A percentile compares a stretch with the other conserved stretches of the same genome.
Evolutionary conservation across 768 basidiomycete genomes (phyloP).

Genomic region (Kwoniella mangroviensis): DNA sequence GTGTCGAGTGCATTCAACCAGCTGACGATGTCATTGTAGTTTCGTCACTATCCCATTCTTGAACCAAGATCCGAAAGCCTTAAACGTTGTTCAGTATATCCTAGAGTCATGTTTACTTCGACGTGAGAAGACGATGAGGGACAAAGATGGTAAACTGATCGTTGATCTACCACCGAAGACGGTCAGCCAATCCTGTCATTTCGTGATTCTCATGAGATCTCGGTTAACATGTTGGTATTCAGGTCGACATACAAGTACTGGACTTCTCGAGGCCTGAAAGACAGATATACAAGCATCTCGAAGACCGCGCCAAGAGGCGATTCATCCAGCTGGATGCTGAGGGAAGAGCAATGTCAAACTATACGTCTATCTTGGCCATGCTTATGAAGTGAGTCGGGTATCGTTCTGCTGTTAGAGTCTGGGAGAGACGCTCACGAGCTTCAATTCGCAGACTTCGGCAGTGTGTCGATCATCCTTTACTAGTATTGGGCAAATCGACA

Average conservation of each 20-base stretch:
- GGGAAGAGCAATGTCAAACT: constrained; percentile 78
- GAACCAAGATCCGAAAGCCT: constrained; percentile 85
- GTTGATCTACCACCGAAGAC: constrained; percentile 87
- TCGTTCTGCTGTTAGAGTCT: no score
- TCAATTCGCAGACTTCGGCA: constrained; percentile 70
- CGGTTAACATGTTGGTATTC: no score
- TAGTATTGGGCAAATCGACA: constrained; percentile 67
- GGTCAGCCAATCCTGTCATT: constrained; percentile 57
- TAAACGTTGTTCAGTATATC: constrained; percentile 93
- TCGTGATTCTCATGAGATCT: no score
- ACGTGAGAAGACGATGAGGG: constrained; percentile 91
- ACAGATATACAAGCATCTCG: constrained; percentile 87
- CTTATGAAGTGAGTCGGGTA: constrained; percentile 74
- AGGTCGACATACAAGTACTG: constrained; percentile 75
- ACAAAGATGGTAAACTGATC: constrained; percentile 80
- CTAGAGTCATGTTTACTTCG: constrained; percentile 84
- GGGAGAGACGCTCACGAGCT: no score
- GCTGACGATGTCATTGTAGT: constrained; percentile 57
- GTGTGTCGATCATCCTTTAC: constrained; percentile 85
- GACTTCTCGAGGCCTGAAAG: constrained; percentile 79
- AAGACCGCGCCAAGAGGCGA: constrained; percentile 73
- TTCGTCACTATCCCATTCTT: constrained; percentile 93
- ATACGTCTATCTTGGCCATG: constrained; percentile 73
- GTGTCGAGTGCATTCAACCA: neutral
- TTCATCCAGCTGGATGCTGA: constrained; percentile 80